Evolutionary conservation across 805 yeast genomes (phyloP).

Genomic region (Starmerella sp.): DNA sequence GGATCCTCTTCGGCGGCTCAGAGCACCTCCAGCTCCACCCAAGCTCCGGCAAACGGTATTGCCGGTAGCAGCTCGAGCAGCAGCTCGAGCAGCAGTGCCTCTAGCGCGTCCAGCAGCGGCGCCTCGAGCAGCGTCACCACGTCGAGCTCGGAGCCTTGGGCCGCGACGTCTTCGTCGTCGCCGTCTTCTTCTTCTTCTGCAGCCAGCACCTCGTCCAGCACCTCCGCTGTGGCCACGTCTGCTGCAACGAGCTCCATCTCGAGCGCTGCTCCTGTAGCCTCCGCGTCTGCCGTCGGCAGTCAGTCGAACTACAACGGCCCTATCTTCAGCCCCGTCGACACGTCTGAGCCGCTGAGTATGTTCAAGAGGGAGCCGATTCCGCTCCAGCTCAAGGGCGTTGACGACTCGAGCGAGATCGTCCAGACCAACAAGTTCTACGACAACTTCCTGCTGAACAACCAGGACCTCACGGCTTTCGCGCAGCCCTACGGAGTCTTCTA

Average conservation of each 20-base stretch:
- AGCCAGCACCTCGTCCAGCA: background rate
- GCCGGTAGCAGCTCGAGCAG: background rate
- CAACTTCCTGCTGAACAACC: conserved; percentile 48
- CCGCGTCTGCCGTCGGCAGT: conserved; percentile 13
- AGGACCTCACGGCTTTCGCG: conserved; percentile 45
- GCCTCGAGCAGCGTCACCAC: background rate
- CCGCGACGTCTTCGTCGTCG: background rate
- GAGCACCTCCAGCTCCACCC: background rate
- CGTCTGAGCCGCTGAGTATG: conserved; percentile 36
- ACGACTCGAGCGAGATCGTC: conserved; percentile 36
- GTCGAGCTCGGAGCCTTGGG: background rate
- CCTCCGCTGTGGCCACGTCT: background rate
- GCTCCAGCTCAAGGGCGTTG: conserved; percentile 36
- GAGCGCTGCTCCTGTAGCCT: background rate
- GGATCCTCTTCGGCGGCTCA: background rate
- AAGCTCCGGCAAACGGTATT: background rate
- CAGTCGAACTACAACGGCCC: conserved; percentile 27
- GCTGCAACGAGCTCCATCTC: background rate
- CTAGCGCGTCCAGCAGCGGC: background rate
- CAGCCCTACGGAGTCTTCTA: conserved; percentile 60
- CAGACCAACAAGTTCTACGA: conserved; percentile 71
- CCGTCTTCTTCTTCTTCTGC: background rate
- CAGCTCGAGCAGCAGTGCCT: background rate
- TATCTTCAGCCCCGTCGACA: conserved; percentile 41
- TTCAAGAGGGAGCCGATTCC: conserved; percentile 39